Base-by-base conservation (phyloP, 768 basidiomycete genomes). In the Boletus reticulatus region DNA sequence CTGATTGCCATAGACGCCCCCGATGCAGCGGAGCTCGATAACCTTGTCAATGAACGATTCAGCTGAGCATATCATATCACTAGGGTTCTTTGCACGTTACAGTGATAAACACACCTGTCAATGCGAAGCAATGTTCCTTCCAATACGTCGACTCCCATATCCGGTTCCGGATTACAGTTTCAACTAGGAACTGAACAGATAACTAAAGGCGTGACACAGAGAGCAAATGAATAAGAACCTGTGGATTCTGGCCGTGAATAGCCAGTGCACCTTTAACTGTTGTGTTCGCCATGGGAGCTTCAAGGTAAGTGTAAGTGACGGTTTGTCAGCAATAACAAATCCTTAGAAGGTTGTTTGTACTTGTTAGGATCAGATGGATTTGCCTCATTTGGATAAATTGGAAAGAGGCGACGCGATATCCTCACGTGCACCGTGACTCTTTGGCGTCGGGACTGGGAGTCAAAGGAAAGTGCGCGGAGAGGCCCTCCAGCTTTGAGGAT, bases 91-190 rank as follows among this genome's bases (percentile, higher is more conserved):
- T 45, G 34, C 37, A 53, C 27, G n/a, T 58, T 47, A 34, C 4
- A 55, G 4, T 38, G 20, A 17, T 14, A 47, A 44, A 72, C 80
- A 48, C 48, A 91, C 94, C 93, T 57, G 93, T 97, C 45, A 99
- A 77, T 20, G 96, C 96, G 69, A 99, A 99, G 69, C 96, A 99
- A 62, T 97, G 93, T 69, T 99, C 96, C 76, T 99, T 99, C 96
- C 96, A 99, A 73, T 84, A 99, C 8, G 79, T 72, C 0, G 90
- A 89, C 71, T 98, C 96, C 78, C 96, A 99, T 57, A 99, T 97
- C 58, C 97, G 84, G 67, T 88, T 92, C 50, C 97, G 86, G 61
- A 98, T 95, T 59, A 98, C 92, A 37, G 92, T 96, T 79, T 98
- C 97, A 29, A 99, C 89, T 72, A 99, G 77, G 72, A 82, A 92